Base-by-base conservation (phyloP, 2,329 filamentous ascomycete genomes). In the Colletotrichum kahawae region DNA sequence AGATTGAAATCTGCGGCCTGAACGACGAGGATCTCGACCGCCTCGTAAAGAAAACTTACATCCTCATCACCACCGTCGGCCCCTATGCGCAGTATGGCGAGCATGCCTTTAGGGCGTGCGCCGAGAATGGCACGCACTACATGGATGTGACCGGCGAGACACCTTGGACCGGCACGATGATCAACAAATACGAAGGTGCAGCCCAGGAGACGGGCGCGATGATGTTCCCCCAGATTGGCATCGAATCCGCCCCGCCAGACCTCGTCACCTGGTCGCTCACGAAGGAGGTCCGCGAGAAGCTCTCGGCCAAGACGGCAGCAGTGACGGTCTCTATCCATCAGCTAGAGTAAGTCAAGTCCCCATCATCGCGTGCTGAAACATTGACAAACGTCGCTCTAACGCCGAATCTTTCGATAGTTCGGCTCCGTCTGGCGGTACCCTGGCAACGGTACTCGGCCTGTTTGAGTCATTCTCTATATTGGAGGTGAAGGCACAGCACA, bases 211-310 rank as follows among this genome's bases (percentile, higher is more conserved):
- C 84, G 24, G 91, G 91, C 16, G 90, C 90, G 34, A 87, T 91
- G 78, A 86, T 93, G 83, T 86, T 94, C 64, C 90, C 92, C 13
- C 90, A 93, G 81, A 86, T 86, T 76, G 92, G 90, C 66, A 80
- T 94, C 74, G 92, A 94, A 79, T 93, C 91, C 9, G 90, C 88
- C 2, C 90, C 91, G 5, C 82, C 92, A 1, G 92, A 94, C 81
- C 82, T 94, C 36, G 81, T 90, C 64, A 89, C 90, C 27, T 92
- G 87, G 85, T 82, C 87, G 1, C 81, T 93, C 69, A 86, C 89
- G 16, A 86, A 88, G 64, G 82, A 84, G 60, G 85, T 92, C 70
- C 88, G 88, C 48, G 85, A 87, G 64, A 82, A 88, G 69, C 81
- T 92, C 27, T 85, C 85, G 21, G 86, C 86, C 5, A 84, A 86